Conservation (phyloP, 306 rosid genomes). For the Dalbergia cultrata region DNA sequence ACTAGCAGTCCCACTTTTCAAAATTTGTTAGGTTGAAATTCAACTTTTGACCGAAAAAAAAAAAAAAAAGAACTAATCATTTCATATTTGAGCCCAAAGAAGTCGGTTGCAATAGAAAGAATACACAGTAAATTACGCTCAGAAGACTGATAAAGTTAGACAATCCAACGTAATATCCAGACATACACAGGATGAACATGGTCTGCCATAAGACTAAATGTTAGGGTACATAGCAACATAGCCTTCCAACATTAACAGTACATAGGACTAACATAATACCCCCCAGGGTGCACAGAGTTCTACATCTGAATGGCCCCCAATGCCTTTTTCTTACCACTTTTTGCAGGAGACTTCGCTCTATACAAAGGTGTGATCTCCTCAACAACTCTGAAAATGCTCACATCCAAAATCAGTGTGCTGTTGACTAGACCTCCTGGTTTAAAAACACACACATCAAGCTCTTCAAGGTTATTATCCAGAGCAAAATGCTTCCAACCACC, state of each 20-base stretch:
- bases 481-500: slow-evolving; percentile 77
- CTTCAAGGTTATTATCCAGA: slow-evolving; percentile 71
- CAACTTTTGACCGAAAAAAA: too few species aligned
- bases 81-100: neutral
- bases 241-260: neutral
- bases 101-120: neutral
- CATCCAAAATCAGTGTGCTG: slow-evolving; percentile 52
- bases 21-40: neutral
- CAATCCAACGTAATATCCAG: slow-evolving; percentile 25
- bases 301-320: neutral
- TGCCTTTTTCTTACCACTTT: slow-evolving; percentile 35
- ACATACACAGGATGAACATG: slow-evolving; percentile 6
- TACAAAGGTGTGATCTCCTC: slow-evolving; percentile 52
- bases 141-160: neutral
- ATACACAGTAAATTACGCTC: neutral
- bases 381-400: slow-evolving; percentile 68
- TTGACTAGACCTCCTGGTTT: slow-evolving; percentile 46
- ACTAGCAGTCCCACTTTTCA: neutral
- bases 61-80: slow-evolving; percentile 3
- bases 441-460: slow-evolving; percentile 70
- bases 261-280: neutral
- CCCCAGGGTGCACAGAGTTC: slow-evolving; percentile 1
- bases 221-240: slow-evolving; percentile 23
- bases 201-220: slow-evolving; percentile 2
- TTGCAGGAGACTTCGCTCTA: slow-evolving; percentile 24